Conservation (phyloP, 306 rosid genomes). For the Macrotyloma uniflorum region DNA sequence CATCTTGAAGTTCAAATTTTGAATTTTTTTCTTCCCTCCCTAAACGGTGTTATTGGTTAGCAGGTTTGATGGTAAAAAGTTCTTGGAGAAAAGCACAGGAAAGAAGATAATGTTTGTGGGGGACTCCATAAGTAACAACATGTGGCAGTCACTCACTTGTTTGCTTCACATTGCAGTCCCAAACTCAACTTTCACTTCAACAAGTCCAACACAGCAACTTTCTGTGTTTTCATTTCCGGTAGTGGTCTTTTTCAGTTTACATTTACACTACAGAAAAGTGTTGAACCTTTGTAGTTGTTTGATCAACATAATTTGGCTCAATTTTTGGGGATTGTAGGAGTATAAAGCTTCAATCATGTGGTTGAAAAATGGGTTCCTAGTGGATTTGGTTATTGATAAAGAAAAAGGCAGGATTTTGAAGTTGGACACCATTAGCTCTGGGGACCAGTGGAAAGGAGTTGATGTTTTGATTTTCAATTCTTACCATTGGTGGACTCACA, state of each 20-base stretch:
- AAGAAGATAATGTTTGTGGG: conserved; percentile 75
- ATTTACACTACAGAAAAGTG: not conserved
- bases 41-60: not conserved
- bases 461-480: conserved; percentile 65
- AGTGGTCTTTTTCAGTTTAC: not conserved
- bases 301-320: not conserved
- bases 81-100: conserved; percentile 57
- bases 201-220: conserved; percentile 22
- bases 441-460: conserved; percentile 54
- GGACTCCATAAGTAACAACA: conserved; percentile 67
- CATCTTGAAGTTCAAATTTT: not conserved
- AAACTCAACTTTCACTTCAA: conserved; percentile 42
- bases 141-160: conserved; percentile 75
- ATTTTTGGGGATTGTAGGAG: conserved; percentile 38
- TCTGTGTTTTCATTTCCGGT: conserved; percentile 51
- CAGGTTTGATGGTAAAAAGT: conserved; percentile 58
- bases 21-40: not conserved
- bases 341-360: conserved; percentile 51
- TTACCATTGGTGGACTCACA: conserved; percentile 74
- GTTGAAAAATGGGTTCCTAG: conserved; percentile 68
- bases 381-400: conserved; percentile 54
- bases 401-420: conserved; percentile 58
- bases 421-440: conserved; percentile 48
- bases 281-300: not conserved
- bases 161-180: conserved; percentile 58